phyloP scores from a whole-genome alignment of 106 monocot species.

The Vanilla planifolia region DNA sequence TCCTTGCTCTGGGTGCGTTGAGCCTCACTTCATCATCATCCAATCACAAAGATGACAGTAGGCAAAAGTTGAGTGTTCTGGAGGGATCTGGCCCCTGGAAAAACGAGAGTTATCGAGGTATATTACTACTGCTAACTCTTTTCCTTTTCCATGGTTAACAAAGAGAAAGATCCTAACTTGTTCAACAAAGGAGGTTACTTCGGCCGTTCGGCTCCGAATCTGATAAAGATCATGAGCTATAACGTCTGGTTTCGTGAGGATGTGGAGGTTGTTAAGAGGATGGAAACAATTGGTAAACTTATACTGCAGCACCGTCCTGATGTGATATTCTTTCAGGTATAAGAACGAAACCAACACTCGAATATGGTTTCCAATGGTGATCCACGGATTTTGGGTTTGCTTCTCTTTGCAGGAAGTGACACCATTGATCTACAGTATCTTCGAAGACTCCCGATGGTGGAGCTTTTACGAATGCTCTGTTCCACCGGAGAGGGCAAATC shows the following conservation, averaged over 20 bases:
- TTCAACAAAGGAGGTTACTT: neutral
- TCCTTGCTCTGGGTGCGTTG: neutral
- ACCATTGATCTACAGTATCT: slow-evolving; percentile 27
- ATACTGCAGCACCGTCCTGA: slow-evolving; percentile 34
- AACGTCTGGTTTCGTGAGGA: slow-evolving; percentile 45
- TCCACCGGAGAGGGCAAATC: slow-evolving; percentile 12
- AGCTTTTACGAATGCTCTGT: slow-evolving; percentile 24
- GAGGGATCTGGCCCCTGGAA: neutral
- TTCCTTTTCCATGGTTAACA: neutral
- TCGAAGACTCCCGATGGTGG: slow-evolving; percentile 35
- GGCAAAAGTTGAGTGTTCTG: neutral
- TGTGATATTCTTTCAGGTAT: slow-evolving; percentile 49
- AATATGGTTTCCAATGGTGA: neutral
- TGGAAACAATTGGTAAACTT: slow-evolving; percentile 32
- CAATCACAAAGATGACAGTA: too few species aligned
- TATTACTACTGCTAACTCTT: neutral
- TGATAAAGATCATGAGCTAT: slow-evolving; percentile 33
- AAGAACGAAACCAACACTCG: neutral
- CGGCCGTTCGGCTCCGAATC: neutral
- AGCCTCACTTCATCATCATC: neutral
- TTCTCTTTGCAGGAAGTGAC: slow-evolving; percentile 44
- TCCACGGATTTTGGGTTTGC: neutral
- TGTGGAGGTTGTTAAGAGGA: slow-evolving; percentile 26
- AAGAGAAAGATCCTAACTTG: neutral
- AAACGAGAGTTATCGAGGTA: neutral